Evolutionary conservation across 345 rosid species (phyloP), one percentile per base, ranked within the genome.

Genomic region (Brassica rapa): DNA sequence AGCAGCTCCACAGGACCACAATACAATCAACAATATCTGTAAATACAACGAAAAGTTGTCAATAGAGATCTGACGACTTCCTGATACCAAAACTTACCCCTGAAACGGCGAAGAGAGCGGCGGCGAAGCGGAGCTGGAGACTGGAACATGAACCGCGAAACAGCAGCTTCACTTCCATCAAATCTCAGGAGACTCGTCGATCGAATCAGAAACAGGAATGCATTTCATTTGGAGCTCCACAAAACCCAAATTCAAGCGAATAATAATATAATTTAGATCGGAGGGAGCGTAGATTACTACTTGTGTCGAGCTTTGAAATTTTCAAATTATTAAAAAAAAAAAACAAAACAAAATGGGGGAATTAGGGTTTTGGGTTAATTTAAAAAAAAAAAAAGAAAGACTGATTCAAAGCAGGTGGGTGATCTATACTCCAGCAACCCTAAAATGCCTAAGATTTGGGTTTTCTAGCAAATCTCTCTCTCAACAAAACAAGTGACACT

Each of bases 11-110:
- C 21, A 19, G 21, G 66, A 72, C 83, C 87, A 89, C 66, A 89
- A 81, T 19, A 88, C 41, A 74, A 87, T 76, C 73, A 93, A 82
- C 71, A 86, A 79, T 85, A 91, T 80, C 98, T 94, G 92, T 70
- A 77, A 6, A 32, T 6, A 9, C 9, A 39, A 39, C 2, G 43
- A 2, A 39, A 35, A 39, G 43, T 39, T 39, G 2, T 39, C 43
- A 39, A 39, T 39, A 39, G 43, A 43, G 51, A 43, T 43, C 51
- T 43, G 51, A 39, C 12, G 46, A 43, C 1, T 43, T 43, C 12
- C 51, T 37, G 43, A 37, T 37, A 2, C 8, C 8, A 37, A 25
- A 83, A 74, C 87, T 85, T 57, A 92, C 98, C 88, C 85, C 81
- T 75, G 84, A 84, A 64, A 86, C 11, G 71, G 82, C 70, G 77